These are phyloP conservation scores for Craterostigma plantagineum DNA, from an alignment of 257 asterid species.

Conservation along the genomic window DNA sequence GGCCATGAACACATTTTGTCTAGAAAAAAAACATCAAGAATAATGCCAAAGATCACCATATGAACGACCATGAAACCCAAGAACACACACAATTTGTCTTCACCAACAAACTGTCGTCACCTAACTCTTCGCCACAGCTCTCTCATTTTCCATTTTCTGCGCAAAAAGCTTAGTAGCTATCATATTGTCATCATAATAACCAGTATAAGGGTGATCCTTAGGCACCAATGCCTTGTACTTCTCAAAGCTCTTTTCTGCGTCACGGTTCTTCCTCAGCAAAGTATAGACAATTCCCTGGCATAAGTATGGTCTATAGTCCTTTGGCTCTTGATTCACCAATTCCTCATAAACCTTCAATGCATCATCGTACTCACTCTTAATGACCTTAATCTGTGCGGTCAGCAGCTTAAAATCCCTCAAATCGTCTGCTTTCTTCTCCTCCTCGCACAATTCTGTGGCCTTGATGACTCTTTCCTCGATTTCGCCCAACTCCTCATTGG, in stretches of 20 bases:
- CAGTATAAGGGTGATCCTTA: conserved; percentile 65
- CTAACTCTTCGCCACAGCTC: conserved; percentile 28
- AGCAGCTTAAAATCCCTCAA: conserved; percentile 69
- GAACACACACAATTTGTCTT: too few relatives aligned
- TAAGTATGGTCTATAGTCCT: conserved; percentile 83
- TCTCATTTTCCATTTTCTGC: conserved; percentile 55
- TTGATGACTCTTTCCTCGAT: conserved; percentile 35
- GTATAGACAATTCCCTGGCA: conserved; percentile 85
- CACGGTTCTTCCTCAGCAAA: conserved; percentile 44
- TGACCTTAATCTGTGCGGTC: conserved; percentile 70
- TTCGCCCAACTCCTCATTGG: conserved; percentile 21
- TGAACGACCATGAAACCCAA: too few relatives aligned
- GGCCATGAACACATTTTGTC: too few relatives aligned
- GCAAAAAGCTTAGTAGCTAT: conserved; percentile 69
- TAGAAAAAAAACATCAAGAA: too few relatives aligned
- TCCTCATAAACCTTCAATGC: conserved; percentile 54
- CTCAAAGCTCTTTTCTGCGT: conserved; percentile 76
- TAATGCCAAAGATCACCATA: too few relatives aligned
- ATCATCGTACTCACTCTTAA: conserved; percentile 42
- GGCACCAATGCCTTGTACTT: conserved; percentile 74
- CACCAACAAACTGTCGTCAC: too few relatives aligned
- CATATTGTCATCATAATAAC: conserved; percentile 75
- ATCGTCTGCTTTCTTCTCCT: conserved; percentile 30
- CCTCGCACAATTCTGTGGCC: conserved; percentile 39
- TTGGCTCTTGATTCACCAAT: conserved; percentile 74